Percentiles rank a stretch among this genome's conserved stretches.
phyloP scores from a whole-genome alignment of 2,329 filamentous ascomycete genomes.

The Colletotrichum orchidophilum region DNA sequence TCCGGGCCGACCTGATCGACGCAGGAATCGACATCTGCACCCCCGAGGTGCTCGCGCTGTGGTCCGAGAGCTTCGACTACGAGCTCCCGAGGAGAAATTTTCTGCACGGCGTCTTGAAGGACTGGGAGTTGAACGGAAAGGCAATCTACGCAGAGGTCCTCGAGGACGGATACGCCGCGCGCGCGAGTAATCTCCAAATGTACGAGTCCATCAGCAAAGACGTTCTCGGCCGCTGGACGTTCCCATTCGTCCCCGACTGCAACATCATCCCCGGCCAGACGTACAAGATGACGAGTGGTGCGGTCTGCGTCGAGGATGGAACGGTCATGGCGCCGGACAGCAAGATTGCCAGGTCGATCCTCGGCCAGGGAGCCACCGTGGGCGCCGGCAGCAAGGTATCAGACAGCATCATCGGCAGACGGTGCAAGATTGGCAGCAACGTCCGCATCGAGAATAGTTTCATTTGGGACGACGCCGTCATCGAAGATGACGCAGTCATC shows the following conservation, averaged over 20 bases:
- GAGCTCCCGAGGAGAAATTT: slow-evolving; percentile 90
- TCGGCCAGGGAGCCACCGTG: slow-evolving; percentile 81
- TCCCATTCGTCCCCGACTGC: slow-evolving; percentile 88
- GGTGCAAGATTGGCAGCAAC: slow-evolving; percentile 87
- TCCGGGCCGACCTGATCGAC: slow-evolving; percentile 90
- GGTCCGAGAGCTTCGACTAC: slow-evolving; percentile 98
- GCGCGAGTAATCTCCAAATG: slow-evolving; percentile 85
- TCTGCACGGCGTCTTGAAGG: slow-evolving; percentile 90
- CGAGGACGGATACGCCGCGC: slow-evolving; percentile 83
- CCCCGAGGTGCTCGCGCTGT: slow-evolving; percentile 91
- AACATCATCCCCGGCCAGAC: slow-evolving; percentile 83
- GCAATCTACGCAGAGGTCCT: slow-evolving; percentile 93
- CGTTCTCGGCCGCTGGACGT: slow-evolving; percentile 86
- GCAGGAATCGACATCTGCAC: slow-evolving; percentile 98
- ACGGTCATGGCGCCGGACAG: slow-evolving; percentile 80
- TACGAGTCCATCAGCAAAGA: slow-evolving; percentile 92
- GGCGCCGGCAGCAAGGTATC: slow-evolving; percentile 76
- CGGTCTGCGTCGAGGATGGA: slow-evolving; percentile 80
- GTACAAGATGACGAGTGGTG: slow-evolving; percentile 75
- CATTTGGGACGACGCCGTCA: slow-evolving; percentile 85
- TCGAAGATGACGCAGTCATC: slow-evolving; percentile 79
- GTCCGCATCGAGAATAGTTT: slow-evolving; percentile 82
- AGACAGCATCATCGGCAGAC: slow-evolving; percentile 83
- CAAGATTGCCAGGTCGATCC: slow-evolving; percentile 74
- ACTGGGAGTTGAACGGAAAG: slow-evolving; percentile 96